Evolutionary conservation across 78 protist genomes (phyloP).

Genomic region (Dictyostelium brefeldianum): DNA sequence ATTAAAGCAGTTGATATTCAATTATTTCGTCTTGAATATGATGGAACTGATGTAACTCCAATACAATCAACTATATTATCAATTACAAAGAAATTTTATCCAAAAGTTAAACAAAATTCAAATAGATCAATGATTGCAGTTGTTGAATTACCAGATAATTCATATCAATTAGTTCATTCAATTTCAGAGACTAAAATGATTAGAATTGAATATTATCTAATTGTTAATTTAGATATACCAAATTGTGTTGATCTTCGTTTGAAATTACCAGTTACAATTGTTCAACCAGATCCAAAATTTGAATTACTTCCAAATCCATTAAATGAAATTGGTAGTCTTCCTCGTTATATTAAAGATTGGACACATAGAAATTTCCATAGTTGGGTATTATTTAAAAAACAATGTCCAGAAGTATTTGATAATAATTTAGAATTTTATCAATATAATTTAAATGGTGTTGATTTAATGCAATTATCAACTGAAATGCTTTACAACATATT

Average conservation of each 20-base stretch:
- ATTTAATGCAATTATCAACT: background rate
- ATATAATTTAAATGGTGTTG: constrained; percentile 4
- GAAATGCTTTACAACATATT: background rate
- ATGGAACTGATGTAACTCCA: background rate
- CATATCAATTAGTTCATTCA: background rate
- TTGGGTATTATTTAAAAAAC: background rate
- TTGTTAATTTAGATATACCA: constrained; percentile 27
- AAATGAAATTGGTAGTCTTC: constrained; percentile 11
- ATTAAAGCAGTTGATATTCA: constrained; percentile 7
- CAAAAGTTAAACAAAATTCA: background rate
- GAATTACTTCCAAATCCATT: constrained; percentile 30
- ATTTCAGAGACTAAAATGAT: background rate
- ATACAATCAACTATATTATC: background rate
- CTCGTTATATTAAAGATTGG: constrained; percentile 20
- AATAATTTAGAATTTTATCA: constrained; percentile 9
- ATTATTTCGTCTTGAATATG: background rate
- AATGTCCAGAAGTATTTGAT: background rate
- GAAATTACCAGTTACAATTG: constrained; percentile 11
- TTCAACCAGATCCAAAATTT: constrained; percentile 22
- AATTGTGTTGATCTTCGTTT: constrained; percentile 25
- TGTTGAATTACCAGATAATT: constrained; percentile 8
- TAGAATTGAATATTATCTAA: constrained; percentile 11
- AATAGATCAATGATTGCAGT: background rate
- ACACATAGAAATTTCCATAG: background rate
- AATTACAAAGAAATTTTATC: background rate